Evolutionary conservation across 2,329 filamentous ascomycete species (phyloP).

Genomic region (Metarhizium album): DNA sequence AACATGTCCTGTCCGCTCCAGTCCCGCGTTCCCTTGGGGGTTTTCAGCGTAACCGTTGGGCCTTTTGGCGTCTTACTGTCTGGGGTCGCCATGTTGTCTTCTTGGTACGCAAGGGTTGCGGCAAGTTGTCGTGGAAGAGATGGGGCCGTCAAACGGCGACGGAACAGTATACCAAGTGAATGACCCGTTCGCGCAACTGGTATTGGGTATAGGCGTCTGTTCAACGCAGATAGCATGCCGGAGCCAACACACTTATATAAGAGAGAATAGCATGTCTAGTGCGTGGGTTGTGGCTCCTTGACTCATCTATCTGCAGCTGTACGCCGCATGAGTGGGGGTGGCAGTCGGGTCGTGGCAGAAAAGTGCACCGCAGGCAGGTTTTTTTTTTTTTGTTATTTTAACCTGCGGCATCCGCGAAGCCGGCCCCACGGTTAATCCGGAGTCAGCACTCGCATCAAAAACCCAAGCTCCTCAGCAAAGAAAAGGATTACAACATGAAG

Average conservation of each 20-base stretch:
- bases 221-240: conserved; percentile 12
- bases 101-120: not conserved
- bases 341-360: conserved; percentile 5
- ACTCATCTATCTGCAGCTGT: conserved; percentile 8
- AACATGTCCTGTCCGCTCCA: conserved; percentile 72
- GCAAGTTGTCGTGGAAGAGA: not conserved
- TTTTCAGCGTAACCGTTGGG: conserved; percentile 50
- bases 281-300: conserved; percentile 8
- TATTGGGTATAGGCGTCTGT: conserved; percentile 4
- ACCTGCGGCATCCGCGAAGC: not conserved
- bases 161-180: not conserved
- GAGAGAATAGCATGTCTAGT: conserved; percentile 5
- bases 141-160: conserved; percentile 3
- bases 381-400: conserved; percentile 2
- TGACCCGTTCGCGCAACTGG: conserved; percentile 2
- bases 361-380: not conserved
- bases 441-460: not conserved
- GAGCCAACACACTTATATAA: conserved; percentile 2
- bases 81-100: conserved; percentile 21
- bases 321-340: conserved; percentile 6
- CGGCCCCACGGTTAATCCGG: not conserved
- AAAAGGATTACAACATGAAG: not conserved
- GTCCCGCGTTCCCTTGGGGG: conserved; percentile 84
- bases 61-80: conserved; percentile 35
- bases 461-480: not conserved